Evolutionary conservation across 305 asterid species (phyloP), one percentile per base, ranked within the genome.

Genomic region (Fraxinus greggii): DNA sequence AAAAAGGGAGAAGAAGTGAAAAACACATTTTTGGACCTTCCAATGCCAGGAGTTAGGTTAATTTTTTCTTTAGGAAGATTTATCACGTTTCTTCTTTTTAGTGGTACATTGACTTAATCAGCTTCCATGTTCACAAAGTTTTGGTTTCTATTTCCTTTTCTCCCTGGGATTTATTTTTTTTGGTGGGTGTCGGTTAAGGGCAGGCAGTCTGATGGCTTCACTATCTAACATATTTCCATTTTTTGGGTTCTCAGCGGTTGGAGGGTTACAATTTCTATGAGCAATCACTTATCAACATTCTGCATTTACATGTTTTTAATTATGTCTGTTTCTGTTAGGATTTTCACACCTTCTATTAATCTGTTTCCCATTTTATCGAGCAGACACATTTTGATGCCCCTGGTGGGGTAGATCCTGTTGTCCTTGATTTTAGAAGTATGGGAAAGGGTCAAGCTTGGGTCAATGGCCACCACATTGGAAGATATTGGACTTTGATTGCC

Each of bases 371-470:
- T 32, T 35, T 76, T 73, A 12, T 73, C 69, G 17, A 85, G 75
- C 90, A 95, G 99, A 86, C 99, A 51, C 82, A 81, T 84, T 93
- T 95, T 88, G 95, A 91, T 82, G 88, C 87, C 76, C 94, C 92
- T 84, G 88, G 75, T 29, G 98, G 95, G 82, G 79, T 85, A 78
- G 95, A 93, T 85, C 97, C 99, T 51, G 93, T 93, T 80, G 88
- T 91, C 81, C 87, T 95, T 56, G 89, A 90, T 85, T 81, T 95
- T 78, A 78, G 89, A 29, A 90, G 93, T 84, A 93, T 95, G 99
- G 97, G 95, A 21, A 95, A 95, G 88, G 99, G 98, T 80, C 98
- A 95, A 83, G 92, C 85, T 72, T 93, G 99, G 99, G 89, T 95
- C 79, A 95, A 95, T 69, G 98, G 99, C 76, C 94, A 91, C 86